Base-by-base conservation (phyloP, 768 basidiomycete species). In the Lentinula lateritia region DNA sequence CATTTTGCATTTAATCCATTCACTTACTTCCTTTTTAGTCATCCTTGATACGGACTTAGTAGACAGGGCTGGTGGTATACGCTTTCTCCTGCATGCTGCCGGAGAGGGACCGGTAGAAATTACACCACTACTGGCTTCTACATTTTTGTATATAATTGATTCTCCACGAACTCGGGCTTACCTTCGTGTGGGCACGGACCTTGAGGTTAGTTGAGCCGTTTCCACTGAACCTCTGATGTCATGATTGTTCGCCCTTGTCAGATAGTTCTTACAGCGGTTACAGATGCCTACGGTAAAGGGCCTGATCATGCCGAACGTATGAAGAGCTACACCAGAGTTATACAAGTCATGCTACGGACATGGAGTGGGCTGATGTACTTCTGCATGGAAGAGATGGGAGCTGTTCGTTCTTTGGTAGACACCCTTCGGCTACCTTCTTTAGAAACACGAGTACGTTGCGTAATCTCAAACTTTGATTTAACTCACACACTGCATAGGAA, bases 311-410 rank as follows among this genome's bases (percentile, higher is more conserved):
- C 85, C 2, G 93, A 95, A 15, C 82, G 87, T 50, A 88, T 98
- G 78, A 83, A 86, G 65, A 84, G 86, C 10, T 89, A 87, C 65
- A 83, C 89, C 6, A 87, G 83, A 66, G 84, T 95, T 58, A 86
- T 96, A 39, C 85, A 88, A 58, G 78, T 88, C 46, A 89, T 97
- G 84, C 71, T 99, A 56, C 84, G 90, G 56, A 93, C 91, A 12
- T 99, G 95, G 95, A 90, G 93, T 67, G 96, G 95, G 10, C 70
- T 98, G 28, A 87, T 98, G 83, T 98, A 96, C 71, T 88, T 96
- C 67, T 96, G 93, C 72, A 86, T 95, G 83, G 84, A 95, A 69
- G 86, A 92, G 65, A 90, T 90, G 79, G 79, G 85, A 38, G 93
- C 95, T 0, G 87, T 99, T 59, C 85, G 87, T 54, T 89, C 92